Evolutionary conservation across 2,329 filamentous ascomycete genomes (phyloP), one percentile per base, ranked within the genome.

Genomic region (Diaporthe sp.): DNA sequence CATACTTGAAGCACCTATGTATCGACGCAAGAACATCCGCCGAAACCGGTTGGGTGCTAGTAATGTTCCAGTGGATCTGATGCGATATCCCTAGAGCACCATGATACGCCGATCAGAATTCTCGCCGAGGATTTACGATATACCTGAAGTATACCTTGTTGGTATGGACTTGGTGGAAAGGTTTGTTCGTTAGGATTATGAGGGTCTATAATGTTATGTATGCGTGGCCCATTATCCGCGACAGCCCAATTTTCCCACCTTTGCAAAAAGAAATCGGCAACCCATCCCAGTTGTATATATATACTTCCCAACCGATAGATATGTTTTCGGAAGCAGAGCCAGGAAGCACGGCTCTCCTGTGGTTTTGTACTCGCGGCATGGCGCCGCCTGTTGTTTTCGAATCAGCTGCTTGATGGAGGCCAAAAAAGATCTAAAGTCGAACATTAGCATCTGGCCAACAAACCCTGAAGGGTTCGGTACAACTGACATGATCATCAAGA

Each of bases 61-160:
- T 22, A 15, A 17, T 1, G 3, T 13, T 1, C 0, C 20, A 5
- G 3, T 5, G 53, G 5, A 8, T 8, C 5, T 20, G 15, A 55
- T 4, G 22, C 22, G 4, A 4, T 22, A 7, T 39, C n/a, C 22
- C 15, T 25, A 42, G 34, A 25, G 2, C 8, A 28, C 13, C 6
- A 1, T 2, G 22, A 53, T 6, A 68, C 9, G 8, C 4, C 2
- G 4, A 13, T 37, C 20, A 34, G 5, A 25, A 9, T 1, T 12
- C 4, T 4, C 10, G 25, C 10, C 25, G 47, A 2, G 17, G 5
- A 22, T 37, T n/a, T 17, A 22, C 3, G 6, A 22, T 49, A 8
- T 22, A 22, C 20, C 44, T 20, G 20, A 4, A 13, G 9, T 10
- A 20, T 2, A 37, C 28, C 3, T 22, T 28, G 2, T 1, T 8